Evolutionary conservation across 805 yeast species (phyloP), one percentile per base, ranked within the genome.

Genomic region (Candida methanosorbosa): DNA sequence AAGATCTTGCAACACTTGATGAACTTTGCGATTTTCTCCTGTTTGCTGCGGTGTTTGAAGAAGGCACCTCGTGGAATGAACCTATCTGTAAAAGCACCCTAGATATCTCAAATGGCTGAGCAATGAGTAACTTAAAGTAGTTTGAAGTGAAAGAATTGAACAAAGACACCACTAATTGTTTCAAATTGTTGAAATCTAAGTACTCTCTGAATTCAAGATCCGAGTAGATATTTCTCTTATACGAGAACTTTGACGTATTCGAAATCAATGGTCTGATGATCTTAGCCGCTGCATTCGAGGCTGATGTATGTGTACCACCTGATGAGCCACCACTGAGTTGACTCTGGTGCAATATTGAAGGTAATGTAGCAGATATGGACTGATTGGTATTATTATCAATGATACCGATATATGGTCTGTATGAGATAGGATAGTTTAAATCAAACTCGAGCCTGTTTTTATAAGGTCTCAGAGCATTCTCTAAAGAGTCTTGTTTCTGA

Each of bases 51-150:
- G n/a, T n/a, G n/a, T n/a, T n/a, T 33, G 39, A 53, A 51, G 34
- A 49, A 54, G 23, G n/a, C n/a, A n/a, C n/a, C 44, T 23, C 29
- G 32, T 14, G 29, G 50, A 81, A 78, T 22, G 70, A 72, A 4
- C 94, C 94, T 12, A 84, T 81, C 56, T 92, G 97, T 37, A 87
- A 59, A 19, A 88, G 64, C 43, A 85, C 66, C 36, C 90, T 68
- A 5, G 83, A 74, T 14, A 84, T 81, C 46, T 90, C 97, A 56
- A 88, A 79, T 2, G 98, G 97, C 57, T 92, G 97, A 15, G 84
- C 72, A 8, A 83, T 52, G 22, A 86, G 55, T 30, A 79, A 75
- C 39, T 76, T 77, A 36, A 75, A 56, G 60, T 92, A 90, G 43
- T 78, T 80, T 43, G 75, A 74, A 33, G 78, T 48, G 40, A 85